phyloP scores from a whole-genome alignment of 768 basidiomycete genomes.

The Pleurotus citrinopileatus region DNA sequence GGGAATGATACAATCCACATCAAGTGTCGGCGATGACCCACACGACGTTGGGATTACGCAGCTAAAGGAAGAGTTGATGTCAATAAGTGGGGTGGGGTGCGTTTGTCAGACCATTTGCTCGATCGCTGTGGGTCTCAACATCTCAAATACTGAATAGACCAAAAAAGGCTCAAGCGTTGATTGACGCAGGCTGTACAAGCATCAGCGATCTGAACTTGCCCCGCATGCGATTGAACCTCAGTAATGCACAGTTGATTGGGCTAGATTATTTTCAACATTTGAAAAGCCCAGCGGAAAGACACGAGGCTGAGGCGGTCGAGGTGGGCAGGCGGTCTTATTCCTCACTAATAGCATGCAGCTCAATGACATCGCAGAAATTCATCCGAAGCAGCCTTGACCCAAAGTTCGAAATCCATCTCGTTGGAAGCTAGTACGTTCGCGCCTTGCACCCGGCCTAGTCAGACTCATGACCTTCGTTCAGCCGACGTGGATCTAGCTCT shows the following conservation, averaged over 20 bases:
- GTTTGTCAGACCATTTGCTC: not conserved
- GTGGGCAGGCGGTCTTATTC: conserved; percentile 29
- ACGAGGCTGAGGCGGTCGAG: conserved; percentile 42
- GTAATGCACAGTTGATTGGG: conserved; percentile 31
- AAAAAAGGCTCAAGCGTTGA: conserved; percentile 40
- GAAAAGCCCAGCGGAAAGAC: conserved; percentile 28
- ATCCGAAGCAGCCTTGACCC: conserved; percentile 42
- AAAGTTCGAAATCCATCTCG: conserved; percentile 47
- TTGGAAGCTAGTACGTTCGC: conserved; percentile 48
- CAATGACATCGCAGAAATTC: conserved; percentile 37
- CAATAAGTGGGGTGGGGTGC: conserved; percentile 3
- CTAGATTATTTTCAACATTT: conserved; percentile 40
- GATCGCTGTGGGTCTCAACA: not conserved
- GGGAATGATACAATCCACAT: no score
- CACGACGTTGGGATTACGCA: not conserved
- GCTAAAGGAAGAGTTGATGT: conserved; percentile 4
- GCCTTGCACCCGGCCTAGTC: not conserved
- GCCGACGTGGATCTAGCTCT: conserved; percentile 43
- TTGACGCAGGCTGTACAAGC: conserved; percentile 46
- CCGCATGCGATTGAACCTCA: conserved; percentile 36
- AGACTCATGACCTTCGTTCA: conserved; percentile 18
- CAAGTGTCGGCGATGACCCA: not conserved
- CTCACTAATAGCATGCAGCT: not conserved
- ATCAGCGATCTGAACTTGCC: conserved; percentile 38
- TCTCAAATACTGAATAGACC: conserved; percentile 20